Base-by-base conservation (phyloP, 164 flowering plant genomes). In the Vitis rupestris region DNA sequence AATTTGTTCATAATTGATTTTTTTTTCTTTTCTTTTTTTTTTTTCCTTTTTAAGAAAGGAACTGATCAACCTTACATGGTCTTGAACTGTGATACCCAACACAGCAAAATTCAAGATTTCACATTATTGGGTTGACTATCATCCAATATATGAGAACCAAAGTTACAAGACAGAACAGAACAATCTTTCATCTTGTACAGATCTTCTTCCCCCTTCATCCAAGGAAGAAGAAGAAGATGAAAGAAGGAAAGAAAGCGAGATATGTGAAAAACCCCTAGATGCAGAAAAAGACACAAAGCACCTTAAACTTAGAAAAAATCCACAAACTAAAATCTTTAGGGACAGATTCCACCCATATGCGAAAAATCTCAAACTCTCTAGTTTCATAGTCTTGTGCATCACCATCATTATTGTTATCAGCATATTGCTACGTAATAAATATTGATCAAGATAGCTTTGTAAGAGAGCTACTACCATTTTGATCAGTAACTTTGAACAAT, bases 391-490 rank as follows among this genome's bases (percentile, higher is more conserved):
- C 23, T 13, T 59, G 37, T 59, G 10, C 61, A 27, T 59, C 61
- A 59, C 19, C 61, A 58, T 58, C 61, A 9, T 19, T 31, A 19
- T 58, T 13, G 11, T 58, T 31, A 59, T 59, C 6, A 59, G 9
- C 61, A 16, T 17, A 6, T 3, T 37, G 0, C 44, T 3, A 37
- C 3, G 23, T 3, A 59, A 59, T 13, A 10, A 16, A 15, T 64
- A 1, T n/a, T 30, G 7, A 1, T 62, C 59, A 67, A 49, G 65
- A 51, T n/a, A 71, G 69, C 48, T 66, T 19, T 6, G 72, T 48
- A 54, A 57, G 59, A 66, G 70, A 54, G 63, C 52, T 59, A 11
- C 31, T 68, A 55, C 72, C 76, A 51, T 70, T 69, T 30, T 77
- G 44, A 37, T 37, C 69, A 9, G 69, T 61, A 6, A 73, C 61